Evolutionary conservation across 2,329 filamentous ascomycete species (phyloP), one percentile per base, ranked within the genome.

Genomic region (Aspergillus hiratsukae): DNA sequence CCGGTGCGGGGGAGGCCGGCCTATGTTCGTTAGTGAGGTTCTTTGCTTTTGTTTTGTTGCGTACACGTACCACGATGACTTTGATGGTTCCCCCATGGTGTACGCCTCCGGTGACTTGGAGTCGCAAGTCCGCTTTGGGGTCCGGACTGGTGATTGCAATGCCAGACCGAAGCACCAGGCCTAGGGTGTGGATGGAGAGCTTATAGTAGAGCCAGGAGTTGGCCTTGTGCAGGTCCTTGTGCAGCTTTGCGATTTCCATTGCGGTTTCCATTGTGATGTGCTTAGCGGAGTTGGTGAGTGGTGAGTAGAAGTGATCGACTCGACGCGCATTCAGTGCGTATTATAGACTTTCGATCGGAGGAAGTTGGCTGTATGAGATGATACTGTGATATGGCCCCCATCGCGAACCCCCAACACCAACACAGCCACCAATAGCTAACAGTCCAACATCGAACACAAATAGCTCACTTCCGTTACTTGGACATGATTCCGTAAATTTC

Each of bases 1-100:
- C 61, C 58, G 1, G 61, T 63, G 19, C 61, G 58, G 14, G 61
- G 61, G 31, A 62, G 52, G 17, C 61, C 61, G n/a, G 58, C 59
- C 58, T 61, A 48, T n/a, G 41, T 53, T 10, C 9, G 29, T 54
- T 37, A 55, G 52, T 35, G 3, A 2, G 23, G 23, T 5, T 11
- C 5, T 1, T 5, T 11, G 14, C 5, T 35, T 43, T 43, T 17
- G 14, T 49, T 37, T 35, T 50, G 28, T 29, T 21, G 23, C 29
- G 10, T 50, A 48, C 11, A 55, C 58, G n/a, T 49, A 58, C 58
- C 51, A 60, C 58, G 48, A 60, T 60, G 48, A 58, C 58, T 41
- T 60, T 58, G 9, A 53, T 50, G 2, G 52, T 55, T 25, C 52
- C 55, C 27, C 49, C 49, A 45, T 60, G 52, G 40, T 60, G 49